Evolutionary conservation across 345 rosid species (phyloP), one percentile per base, ranked within the genome.

Genomic region (Acer campestre): DNA sequence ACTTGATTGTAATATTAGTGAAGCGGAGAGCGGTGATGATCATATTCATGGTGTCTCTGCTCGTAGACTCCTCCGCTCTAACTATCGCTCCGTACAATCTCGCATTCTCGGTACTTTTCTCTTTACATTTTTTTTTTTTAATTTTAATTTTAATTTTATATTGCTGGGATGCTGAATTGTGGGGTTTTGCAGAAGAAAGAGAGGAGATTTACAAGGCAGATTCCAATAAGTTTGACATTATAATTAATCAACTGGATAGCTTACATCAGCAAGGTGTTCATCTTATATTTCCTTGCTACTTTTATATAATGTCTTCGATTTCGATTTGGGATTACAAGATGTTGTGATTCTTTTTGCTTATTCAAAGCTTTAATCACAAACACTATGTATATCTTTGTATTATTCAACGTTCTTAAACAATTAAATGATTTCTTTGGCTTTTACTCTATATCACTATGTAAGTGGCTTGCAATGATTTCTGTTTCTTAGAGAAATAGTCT

Each of bases 241-340:
- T 87, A 40, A 40, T 87, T 65, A 23, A 72, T 70, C 70, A 82
- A 77, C 75, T 85, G 75, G 83, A 87, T 72, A 66, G 46, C 75
- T 74, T 87, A 69, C 86, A 87, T 80, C 63, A 80, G 18, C 83
- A 58, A 42, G 90, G 88, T 85, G 70, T n/a, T 77, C n/a, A 6
- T 29, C 38, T 16, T 49, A 18, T 38, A 3, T 2, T 55, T 27
- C 27, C n/a, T 17, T 74, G 11, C 20, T 29, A 46, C 22, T 17
- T n/a, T 56, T 27, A 6, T 44, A 22, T 42, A 9, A 23, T 46
- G 13, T 53, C 58, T 53, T 53, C 10, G 46, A 42, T 8, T 35
- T 35, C 55, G 55, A 49, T 49, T 49, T 49, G 55, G 55, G 55
- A 51, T 51, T 51, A 51, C 56, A 1, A 17, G 56, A 14, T 51